phyloP scores from a whole-genome alignment of 371 early-diverging fungal species.

The Apophysomyces trapeziformis region DNA sequence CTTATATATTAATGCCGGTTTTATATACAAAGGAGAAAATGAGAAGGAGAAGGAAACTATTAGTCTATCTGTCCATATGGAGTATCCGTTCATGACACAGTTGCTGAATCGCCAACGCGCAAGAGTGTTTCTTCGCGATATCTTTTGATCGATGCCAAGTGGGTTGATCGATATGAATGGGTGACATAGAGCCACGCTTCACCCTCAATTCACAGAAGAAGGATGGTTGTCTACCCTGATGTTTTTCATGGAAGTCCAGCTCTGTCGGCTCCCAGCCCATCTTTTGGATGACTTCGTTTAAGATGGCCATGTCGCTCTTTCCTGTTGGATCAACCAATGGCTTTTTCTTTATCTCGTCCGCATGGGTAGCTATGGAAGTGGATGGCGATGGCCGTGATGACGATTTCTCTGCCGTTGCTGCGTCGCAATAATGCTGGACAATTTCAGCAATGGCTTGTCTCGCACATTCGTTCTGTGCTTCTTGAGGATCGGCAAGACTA shows the following conservation, averaged over 20 bases:
- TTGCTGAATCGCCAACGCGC: neutral
- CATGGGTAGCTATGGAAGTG: too few species aligned
- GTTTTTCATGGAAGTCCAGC: neutral
- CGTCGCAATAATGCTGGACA: neutral
- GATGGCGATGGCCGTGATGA: neutral
- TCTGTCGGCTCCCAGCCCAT: neutral
- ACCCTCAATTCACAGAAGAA: neutral
- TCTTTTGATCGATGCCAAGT: neutral
- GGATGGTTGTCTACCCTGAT: neutral
- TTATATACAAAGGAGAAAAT: too few species aligned
- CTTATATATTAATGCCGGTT: too few species aligned
- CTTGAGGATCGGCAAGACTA: neutral
- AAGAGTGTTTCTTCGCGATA: neutral
- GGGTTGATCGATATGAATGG: neutral
- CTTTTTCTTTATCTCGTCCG: neutral
- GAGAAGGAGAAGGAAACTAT: too few species aligned
- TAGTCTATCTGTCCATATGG: neutral
- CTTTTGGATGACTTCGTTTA: conserved; percentile 3
- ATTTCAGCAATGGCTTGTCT: neutral
- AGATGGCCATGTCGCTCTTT: neutral
- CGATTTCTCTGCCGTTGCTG: neutral
- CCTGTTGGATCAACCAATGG: neutral
- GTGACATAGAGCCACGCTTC: neutral
- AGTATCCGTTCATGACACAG: neutral
- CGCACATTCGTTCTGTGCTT: neutral